These are phyloP conservation scores for Corymbia maculata DNA, from an alignment of 345 rosid genomes.

Conservation along the genomic window DNA sequence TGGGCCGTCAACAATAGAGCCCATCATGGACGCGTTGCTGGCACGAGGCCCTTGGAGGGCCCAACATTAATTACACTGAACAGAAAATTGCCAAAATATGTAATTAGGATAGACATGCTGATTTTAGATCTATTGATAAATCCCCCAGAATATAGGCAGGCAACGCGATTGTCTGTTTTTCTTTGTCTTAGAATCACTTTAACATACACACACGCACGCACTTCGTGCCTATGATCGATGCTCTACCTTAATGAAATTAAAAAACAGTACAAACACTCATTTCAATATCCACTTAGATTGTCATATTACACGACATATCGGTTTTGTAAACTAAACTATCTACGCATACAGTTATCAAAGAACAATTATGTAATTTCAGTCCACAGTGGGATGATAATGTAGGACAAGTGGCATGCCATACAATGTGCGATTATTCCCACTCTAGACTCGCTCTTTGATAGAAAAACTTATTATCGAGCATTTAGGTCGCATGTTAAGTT, in stretches of 20 bases:
- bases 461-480: background rate
- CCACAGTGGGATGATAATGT: background rate
- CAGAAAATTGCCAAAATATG: background rate
- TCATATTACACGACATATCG: background rate
- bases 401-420: background rate
- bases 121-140: background rate
- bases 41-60: background rate
- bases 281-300: background rate
- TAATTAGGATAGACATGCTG: background rate
- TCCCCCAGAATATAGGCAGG: background rate
- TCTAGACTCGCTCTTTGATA: background rate
- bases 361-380: background rate
- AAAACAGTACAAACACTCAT: background rate
- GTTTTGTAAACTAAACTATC: background rate
- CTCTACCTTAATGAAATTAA: background rate
- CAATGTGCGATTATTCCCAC: background rate
- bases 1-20: background rate
- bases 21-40: background rate
- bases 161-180: background rate
- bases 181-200: background rate
- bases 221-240: background rate
- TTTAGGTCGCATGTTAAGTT: background rate
- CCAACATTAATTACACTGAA: background rate
- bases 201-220: too few species aligned
- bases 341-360: background rate